Evolutionary conservation across 129 eudicot genomes (phyloP).

Genomic region (Flaveria linearis): DNA sequence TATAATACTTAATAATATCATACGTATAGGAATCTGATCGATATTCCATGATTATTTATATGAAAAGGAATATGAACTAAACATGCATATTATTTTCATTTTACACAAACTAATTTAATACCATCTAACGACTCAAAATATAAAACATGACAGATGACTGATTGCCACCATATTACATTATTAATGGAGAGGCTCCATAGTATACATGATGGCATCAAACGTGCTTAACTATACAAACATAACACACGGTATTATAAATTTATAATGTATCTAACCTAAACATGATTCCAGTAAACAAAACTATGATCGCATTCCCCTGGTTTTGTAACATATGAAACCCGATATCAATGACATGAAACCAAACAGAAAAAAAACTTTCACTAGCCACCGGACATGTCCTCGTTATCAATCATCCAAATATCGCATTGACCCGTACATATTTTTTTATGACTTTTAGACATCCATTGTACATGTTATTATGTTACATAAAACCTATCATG

Average conservation of each 20-base stretch:
- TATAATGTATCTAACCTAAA: not conserved
- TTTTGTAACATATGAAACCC: not conserved
- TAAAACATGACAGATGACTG: conserved; percentile 24
- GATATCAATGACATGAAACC: no score
- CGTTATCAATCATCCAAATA: conserved; percentile 12
- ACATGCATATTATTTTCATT: not conserved
- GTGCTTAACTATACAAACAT: not conserved
- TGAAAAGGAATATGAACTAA: not conserved
- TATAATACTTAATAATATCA: not conserved
- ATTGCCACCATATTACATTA: not conserved
- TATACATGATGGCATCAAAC: not conserved
- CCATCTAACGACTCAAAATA: not conserved
- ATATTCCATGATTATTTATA: not conserved
- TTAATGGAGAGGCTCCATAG: conserved; percentile 17
- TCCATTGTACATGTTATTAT: not conserved
- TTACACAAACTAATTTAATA: not conserved
- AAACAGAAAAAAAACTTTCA: conserved; percentile 1
- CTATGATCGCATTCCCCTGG: not conserved
- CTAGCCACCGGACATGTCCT: not conserved
- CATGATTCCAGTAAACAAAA: not conserved
- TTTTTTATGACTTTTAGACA: not conserved
- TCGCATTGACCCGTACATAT: conserved; percentile 1
- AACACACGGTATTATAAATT: not conserved
- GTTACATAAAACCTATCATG: conserved; percentile 2
- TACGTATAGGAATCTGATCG: not conserved